Conservation (phyloP, 2,329 filamentous ascomycete species). For the Parastagonospora avenae region DNA sequence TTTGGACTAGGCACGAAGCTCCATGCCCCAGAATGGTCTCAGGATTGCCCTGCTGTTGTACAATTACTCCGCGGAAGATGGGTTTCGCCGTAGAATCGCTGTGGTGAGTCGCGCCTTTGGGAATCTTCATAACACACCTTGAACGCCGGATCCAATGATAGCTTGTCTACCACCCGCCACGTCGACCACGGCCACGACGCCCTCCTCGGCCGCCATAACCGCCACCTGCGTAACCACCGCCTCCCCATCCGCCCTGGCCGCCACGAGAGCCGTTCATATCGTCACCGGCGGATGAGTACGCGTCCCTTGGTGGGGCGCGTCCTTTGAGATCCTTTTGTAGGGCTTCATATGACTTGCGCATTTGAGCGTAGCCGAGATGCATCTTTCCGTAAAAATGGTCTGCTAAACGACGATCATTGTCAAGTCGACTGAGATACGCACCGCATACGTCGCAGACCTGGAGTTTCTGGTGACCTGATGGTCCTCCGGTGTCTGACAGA, state of each 20-base stretch:
- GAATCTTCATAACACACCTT: slow-evolving; percentile 45
- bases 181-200: slow-evolving; percentile 26
- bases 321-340: slow-evolving; percentile 86
- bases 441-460: slow-evolving; percentile 99
- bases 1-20: slow-evolving; percentile 36
- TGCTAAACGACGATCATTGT: slow-evolving; percentile 91
- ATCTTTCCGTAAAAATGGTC: slow-evolving; percentile 99
- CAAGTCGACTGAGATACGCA: slow-evolving; percentile 86
- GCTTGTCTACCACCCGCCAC: slow-evolving; percentile 32
- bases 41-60: slow-evolving; percentile 29
- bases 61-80: slow-evolving; percentile 22
- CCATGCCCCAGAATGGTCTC: slow-evolving; percentile 15
- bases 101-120: slow-evolving; percentile 40
- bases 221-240: slow-evolving; percentile 24
- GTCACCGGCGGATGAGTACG: slow-evolving; percentile 24
- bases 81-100: slow-evolving; percentile 26
- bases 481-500: slow-evolving; percentile 88
- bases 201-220: slow-evolving; percentile 32
- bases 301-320: slow-evolving; percentile 62
- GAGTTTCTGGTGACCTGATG: slow-evolving; percentile 93
- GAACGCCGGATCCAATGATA: slow-evolving; percentile 33
- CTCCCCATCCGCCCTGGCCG: slow-evolving; percentile 27
- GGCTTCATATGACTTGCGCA: slow-evolving; percentile 91
- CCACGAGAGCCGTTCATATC: slow-evolving; percentile 33
- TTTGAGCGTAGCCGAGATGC: slow-evolving; percentile 97